Evolutionary conservation across 2,329 filamentous ascomycete genomes (phyloP), one percentile per base, ranked within the genome.

Genomic region (Coniochaeta sp.): DNA sequence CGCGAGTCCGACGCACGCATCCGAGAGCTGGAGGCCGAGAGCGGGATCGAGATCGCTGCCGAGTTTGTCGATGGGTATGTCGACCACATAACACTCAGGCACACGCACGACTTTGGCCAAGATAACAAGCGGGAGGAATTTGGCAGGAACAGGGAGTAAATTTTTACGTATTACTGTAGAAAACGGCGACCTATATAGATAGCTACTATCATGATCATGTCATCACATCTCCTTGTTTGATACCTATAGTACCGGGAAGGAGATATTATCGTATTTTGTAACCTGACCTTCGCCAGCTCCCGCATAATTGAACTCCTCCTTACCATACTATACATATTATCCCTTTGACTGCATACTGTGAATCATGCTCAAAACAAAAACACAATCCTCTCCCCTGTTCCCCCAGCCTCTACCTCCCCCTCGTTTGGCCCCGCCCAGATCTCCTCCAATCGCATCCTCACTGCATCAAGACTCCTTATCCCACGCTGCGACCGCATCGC

Each of bases 61-160:
- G 38, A 59, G 22, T 62, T 57, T 32, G 62, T 64, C 30, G 62
- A 63, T 16, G 55, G 32, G 16, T 16, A 40, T 5, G 30, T 62
- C 10, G 59, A 64, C 55, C 60, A 61, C 56, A 34, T 64, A 59
- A 62, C 61, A 12, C 61, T 64, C 8, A 47, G 58, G 2, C 61
- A 64, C 38, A 62, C 62, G 26, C 61, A 62, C 56, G 61, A 62
- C 58, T 64, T 62, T 62, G 62, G 55, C 4, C 62, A 62, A 47
- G 62, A 62, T 36, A 61, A 55, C 36, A 57, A 60, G 59, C 26
- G 62, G 12, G 62, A 64, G 42, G 38, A 58, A 14, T 47, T 32
- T 24, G 55, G 55, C 32, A 28, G 55, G 19, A 57, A 57, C 19
- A 40, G 9, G 17, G 38, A 40, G 17, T 40, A 40, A 10, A n/a